Percentiles rank a stretch among this genome's conserved stretches.
phyloP scores from a whole-genome alignment of 192 early-diverging fungal species.

The Backusella tarrabulga region DNA sequence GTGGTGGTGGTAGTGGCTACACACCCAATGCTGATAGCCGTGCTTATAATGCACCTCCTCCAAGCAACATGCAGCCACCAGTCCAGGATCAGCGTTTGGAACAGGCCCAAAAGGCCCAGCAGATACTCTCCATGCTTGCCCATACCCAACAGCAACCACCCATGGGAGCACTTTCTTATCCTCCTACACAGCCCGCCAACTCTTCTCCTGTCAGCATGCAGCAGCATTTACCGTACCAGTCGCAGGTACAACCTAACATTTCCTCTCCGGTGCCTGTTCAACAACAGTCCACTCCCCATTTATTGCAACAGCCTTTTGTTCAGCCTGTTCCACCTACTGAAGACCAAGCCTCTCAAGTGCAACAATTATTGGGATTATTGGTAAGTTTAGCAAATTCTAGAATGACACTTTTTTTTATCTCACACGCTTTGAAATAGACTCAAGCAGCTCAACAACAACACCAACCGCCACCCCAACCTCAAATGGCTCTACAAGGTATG shows the following conservation, averaged over 20 bases:
- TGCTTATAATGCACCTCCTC: not conserved
- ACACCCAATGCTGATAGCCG: slow-evolving; percentile 7
- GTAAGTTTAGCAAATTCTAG: not conserved
- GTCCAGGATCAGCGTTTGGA: slow-evolving; percentile 18
- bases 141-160: slow-evolving; percentile 10
- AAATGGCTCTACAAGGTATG: not conserved
- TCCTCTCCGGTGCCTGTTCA: slow-evolving; percentile 3
- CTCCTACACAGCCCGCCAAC: not conserved
- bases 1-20: slow-evolving; percentile 6
- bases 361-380: slow-evolving; percentile 25
- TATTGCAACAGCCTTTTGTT: slow-evolving; percentile 14
- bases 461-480: not conserved
- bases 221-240: not conserved
- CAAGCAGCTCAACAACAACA: slow-evolving; percentile 20
- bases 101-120: slow-evolving; percentile 33
- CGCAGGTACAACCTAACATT: not conserved
- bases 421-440: not conserved
- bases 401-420: not conserved
- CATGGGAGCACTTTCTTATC: not conserved
- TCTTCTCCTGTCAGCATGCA: not conserved
- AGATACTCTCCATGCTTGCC: slow-evolving; percentile 26
- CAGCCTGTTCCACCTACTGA: slow-evolving; percentile 16
- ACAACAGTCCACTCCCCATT: not conserved
- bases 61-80: not conserved
- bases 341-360: slow-evolving; percentile 21